These are phyloP conservation scores for Lagerstroemia speciosa DNA, from an alignment of 345 rosid species.

Conservation along the genomic window DNA sequence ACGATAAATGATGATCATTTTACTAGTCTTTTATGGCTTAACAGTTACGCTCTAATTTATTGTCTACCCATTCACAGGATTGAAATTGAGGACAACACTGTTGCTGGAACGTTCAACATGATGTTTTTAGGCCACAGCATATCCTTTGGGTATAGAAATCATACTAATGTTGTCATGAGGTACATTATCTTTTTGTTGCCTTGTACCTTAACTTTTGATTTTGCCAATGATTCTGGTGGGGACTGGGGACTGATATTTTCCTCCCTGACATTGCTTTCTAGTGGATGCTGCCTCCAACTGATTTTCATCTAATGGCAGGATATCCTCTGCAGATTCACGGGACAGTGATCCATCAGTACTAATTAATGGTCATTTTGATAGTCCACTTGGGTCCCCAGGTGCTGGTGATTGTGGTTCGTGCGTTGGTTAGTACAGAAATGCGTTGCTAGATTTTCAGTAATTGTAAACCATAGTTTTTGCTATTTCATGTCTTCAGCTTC, in stretches of 20 bases:
- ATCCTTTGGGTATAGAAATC: conserved; percentile 83
- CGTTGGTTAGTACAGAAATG: conserved; percentile 51
- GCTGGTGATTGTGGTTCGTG: conserved; percentile 98
- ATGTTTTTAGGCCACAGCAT: conserved; percentile 75
- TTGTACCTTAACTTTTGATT: background rate
- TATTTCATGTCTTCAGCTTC: conserved; percentile 3
- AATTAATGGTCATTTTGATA: conserved; percentile 91
- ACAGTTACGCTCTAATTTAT: background rate
- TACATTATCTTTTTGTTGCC: conserved; percentile 15
- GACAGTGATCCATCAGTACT: conserved; percentile 72
- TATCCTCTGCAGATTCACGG: conserved; percentile 58
- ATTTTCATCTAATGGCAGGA: conserved; percentile 38
- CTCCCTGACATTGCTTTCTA: background rate
- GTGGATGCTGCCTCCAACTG: conserved; percentile 1
- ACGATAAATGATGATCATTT: no score
- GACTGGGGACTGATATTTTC: background rate
- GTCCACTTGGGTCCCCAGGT: conserved; percentile 90
- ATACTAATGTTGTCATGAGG: conserved; percentile 82
- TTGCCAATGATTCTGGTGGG: background rate
- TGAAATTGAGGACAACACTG: conserved; percentile 72
- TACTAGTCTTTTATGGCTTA: background rate
- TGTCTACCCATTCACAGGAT: conserved; percentile 31
- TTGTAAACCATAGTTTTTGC: background rate
- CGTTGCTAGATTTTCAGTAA: background rate
- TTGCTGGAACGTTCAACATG: conserved; percentile 90